Evolutionary conservation across 2,329 filamentous ascomycete genomes (phyloP).

Genomic region (Aspergillus latus): DNA sequence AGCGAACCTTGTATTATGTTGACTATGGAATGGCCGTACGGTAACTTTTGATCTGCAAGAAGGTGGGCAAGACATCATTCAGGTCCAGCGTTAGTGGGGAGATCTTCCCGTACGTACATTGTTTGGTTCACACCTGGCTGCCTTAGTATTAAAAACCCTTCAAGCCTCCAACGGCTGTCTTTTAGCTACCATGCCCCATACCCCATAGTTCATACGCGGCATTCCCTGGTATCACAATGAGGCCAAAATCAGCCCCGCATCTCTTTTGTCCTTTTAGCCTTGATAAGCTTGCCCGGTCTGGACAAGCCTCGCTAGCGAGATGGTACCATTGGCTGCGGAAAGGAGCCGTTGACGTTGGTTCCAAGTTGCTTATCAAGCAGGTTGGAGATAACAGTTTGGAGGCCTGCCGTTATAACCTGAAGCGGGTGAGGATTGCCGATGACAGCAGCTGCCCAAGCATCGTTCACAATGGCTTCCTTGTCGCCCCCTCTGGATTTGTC

Average conservation of each 20-base stretch:
- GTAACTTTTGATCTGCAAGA: not conserved
- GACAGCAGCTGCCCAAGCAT: not conserved
- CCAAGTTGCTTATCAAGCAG: constrained; percentile 19
- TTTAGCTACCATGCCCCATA: not conserved
- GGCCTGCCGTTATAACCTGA: not conserved
- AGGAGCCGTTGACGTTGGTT: constrained; percentile 1
- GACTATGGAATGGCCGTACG: not conserved
- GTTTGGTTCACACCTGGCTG: not conserved
- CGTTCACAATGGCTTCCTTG: constrained; percentile 11
- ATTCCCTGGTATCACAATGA: not conserved
- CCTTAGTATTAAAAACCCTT: not conserved
- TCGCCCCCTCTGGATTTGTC: constrained; percentile 68
- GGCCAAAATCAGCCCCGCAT: not conserved
- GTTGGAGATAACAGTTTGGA: constrained; percentile 7
- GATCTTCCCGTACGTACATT: not conserved
- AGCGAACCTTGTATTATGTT: not conserved
- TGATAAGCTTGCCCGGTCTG: not conserved
- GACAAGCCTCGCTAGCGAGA: not conserved
- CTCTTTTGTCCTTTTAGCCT: not conserved
- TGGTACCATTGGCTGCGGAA: constrained; percentile 9
- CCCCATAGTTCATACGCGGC: not conserved
- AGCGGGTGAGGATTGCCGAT: not conserved
- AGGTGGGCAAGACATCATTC: not conserved
- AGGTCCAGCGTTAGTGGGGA: not conserved
- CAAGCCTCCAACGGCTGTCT: not conserved